Evolutionary conservation across 768 basidiomycete species (phyloP).

Genomic region (Amanita polypyramis): DNA sequence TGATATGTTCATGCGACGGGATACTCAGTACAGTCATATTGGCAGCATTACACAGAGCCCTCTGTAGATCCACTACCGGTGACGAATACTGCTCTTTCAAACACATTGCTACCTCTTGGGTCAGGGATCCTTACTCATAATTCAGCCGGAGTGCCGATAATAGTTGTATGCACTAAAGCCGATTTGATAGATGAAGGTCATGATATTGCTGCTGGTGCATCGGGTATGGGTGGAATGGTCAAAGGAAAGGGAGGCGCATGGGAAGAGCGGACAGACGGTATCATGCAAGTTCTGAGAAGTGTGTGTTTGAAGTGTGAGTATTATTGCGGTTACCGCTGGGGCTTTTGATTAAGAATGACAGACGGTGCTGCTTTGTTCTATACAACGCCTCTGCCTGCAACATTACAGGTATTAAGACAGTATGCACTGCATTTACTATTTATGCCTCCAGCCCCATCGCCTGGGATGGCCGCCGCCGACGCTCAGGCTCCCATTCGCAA

Average conservation of each 20-base stretch:
- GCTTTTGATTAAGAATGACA: conserved; percentile 18
- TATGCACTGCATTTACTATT: conserved; percentile 80
- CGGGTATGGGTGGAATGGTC: conserved; percentile 85
- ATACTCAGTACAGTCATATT: conserved; percentile 66
- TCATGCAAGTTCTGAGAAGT: conserved; percentile 92
- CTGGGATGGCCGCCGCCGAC: conserved; percentile 48
- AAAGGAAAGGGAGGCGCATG: conserved; percentile 87
- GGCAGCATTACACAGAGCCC: conserved; percentile 87
- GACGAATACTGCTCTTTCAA: conserved; percentile 47
- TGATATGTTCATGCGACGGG: conserved; percentile 7
- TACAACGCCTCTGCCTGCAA: conserved; percentile 72
- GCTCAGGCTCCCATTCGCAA: conserved; percentile 61
- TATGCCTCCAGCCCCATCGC: conserved; percentile 66
- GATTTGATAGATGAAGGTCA: conserved; percentile 82
- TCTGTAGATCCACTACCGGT: conserved; percentile 54
- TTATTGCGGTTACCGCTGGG: neutral
- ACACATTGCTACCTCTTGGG: conserved; percentile 72
- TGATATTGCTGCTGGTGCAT: conserved; percentile 62
- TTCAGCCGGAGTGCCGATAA: conserved; percentile 71
- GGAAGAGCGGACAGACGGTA: conserved; percentile 92
- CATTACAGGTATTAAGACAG: conserved; percentile 66
- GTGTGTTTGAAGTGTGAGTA: conserved; percentile 85
- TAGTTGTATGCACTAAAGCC: conserved; percentile 88
- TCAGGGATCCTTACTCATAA: conserved; percentile 85
- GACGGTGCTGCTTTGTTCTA: conserved; percentile 93